Evolutionary conservation across 371 early-diverging fungal species (phyloP), one percentile per base, ranked within the genome.

Genomic region (Apophysomyces sp.): DNA sequence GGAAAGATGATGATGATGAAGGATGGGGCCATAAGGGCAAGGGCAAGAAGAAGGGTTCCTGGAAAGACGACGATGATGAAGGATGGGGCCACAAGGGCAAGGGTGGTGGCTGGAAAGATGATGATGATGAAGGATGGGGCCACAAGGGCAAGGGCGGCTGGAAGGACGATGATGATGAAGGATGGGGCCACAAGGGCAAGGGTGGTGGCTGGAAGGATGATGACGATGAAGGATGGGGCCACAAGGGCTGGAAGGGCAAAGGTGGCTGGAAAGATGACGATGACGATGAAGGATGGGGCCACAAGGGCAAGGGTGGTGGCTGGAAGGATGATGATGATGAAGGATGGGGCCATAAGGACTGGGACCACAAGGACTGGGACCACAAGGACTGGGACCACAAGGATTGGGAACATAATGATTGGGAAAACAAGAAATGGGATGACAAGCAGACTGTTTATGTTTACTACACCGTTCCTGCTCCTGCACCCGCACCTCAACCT

Each of bases 391-490:
- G 27, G 0, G 16, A 49, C 3, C 49, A 64, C 39, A 51, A 52
- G 4, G 52, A 57, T 44, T 41, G 58, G 27, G 31, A 39, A 27
- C 57, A 26, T 18, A 51, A 68, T 6, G 49, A 56, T 39, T 51
- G 59, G 41, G 53, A 57, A 21, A 27, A 58, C 18, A 54, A 61
- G 54, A 55, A 56, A 16, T 40, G 54, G 26, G 58, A 32, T n/a
- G 53, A 55, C 55, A 61, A 58, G 41, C 54, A 62, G 61, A 66
- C 58, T 34, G 64, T 71, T 29, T 71, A 71, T 34, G 68, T 71
- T 49, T 71, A 71, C 54, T 61, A 71, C 55, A 71, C 72, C 8
- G 65, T 67, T 16, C 57, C 67, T 41, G 21, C 41, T 49, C 24
- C 56, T 34, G 36, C 28, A 26, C 34, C 34, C 34, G n/a, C n/a